Base-by-base conservation (phyloP, 179 eudicot genomes). In the Silene noctiflora region DNA sequence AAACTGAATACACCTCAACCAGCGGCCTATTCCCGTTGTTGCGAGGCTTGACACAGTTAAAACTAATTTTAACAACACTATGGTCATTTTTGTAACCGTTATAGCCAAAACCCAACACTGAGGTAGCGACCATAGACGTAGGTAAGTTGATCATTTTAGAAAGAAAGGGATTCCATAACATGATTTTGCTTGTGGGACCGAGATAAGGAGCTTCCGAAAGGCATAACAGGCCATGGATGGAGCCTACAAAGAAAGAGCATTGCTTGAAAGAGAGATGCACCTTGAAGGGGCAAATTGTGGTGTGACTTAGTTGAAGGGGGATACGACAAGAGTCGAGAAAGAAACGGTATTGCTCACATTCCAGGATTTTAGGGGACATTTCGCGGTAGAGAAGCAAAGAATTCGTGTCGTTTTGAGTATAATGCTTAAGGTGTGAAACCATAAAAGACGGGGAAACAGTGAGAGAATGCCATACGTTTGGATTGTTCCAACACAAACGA, bases 401-500 rank as follows among this genome's bases (percentile, higher is more conserved):
- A 58, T 58, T 16, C 19, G 22, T 58, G 62, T 14, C 19, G 22
- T 17, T 19, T 58, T 17, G 62, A 11, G 22, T 58, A 22, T 58
- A 58, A 16, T 58, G 62, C 22, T 58, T 58, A 25, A 39, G 24
- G 69, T 74, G 76, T 19, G 76, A 55, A 39, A 31, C 3, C 29
- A 74, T 74, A 25, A 74, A 74, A 62, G 39, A 62, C 19, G 76
- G 59, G 35, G 76, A 74, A 22, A 42, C 39, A 31, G 63, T 24
- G 8, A 42, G 59, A 1, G 77, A 62, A 8, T 63, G 39, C 77
- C 70, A 74, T 21, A n/a, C n/a, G n/a, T n/a, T n/a, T n/a, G n/a
- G n/a, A n/a, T n/a, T n/a, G n/a, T n/a, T n/a, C n/a, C n/a, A n/a
- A n/a, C n/a, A n/a, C n/a, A n/a, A n/a, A n/a, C n/a, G n/a, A n/a